Base-by-base conservation (phyloP, 805 yeast species). In the Starmerella stigmatis region DNA sequence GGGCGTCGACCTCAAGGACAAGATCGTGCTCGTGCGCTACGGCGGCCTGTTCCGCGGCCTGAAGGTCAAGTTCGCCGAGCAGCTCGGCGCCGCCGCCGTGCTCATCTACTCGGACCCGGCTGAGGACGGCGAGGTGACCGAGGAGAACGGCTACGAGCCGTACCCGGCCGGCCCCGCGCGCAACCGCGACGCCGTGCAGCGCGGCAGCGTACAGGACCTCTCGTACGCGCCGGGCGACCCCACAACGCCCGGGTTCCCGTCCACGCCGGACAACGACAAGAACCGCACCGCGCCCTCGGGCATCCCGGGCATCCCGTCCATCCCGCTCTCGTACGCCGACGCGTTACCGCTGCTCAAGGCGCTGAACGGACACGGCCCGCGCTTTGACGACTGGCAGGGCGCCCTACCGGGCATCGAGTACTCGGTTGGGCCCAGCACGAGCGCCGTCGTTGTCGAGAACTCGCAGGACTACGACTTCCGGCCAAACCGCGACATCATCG, bases 101-200 rank as follows among this genome's bases (percentile, higher is more conserved):
- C 59, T 82, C 13, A 65, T 82, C 25, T 82, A 77, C 59, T 66
- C 81, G 2, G 92, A 82, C 52, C 86, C 88, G 8, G 74, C 69
- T 15, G 86, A 81, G 52, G 71, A 70, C 44, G 66, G 62, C 28
- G 61, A 56, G 10, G 60, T 75, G 37, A 70, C 73, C 11, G 71
- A 68, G 20, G 69, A 68, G 29, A 73, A 78, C 47, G 86, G 84
- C 4, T 77, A 68, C 57, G 62, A 71, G 52, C 65, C 84, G 2
- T 82, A 82, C 54, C 94, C 92, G 2, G 60, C 75, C 2, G 92
- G 92, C 2, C 81, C 81, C 1, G 86, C 88, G 0, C 70, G 92
- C 51, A 77, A 82, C 58, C 88, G 88, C 29, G 74, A 81, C 6
- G 66, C 81, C 12, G 79, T 83, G 25, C 88, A 82, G 64, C 70